A percentile compares a stretch with the other conserved stretches of the same genome.
phyloP scores from a whole-genome alignment of 2,329 filamentous ascomycete genomes.

The Penicillium sumatraense region DNA sequence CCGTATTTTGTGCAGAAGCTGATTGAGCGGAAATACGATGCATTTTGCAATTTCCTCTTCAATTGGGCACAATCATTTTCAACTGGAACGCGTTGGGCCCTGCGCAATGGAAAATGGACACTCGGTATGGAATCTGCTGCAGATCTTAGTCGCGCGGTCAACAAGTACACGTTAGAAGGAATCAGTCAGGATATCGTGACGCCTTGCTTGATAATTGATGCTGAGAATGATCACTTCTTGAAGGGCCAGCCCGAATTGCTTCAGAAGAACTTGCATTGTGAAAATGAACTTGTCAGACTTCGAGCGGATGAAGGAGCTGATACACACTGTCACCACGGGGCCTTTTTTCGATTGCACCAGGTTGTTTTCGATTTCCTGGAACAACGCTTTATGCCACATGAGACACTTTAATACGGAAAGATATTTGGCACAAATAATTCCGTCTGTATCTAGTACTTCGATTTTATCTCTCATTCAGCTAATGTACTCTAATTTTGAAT shows the following conservation, averaged over 20 bases:
- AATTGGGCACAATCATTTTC: conserved; percentile 5
- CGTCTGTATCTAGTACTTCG: too few species aligned
- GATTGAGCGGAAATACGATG: conserved; percentile 6
- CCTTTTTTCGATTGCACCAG: conserved; percentile 6
- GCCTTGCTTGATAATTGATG: conserved; percentile 9
- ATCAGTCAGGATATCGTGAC: conserved; percentile 9
- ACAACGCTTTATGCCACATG: neutral
- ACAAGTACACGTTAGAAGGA: conserved; percentile 11
- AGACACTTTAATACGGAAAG: too few species aligned
- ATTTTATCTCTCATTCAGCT: too few species aligned
- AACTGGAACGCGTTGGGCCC: conserved; percentile 15
- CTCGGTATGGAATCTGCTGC: conserved; percentile 7
- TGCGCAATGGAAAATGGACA: conserved; percentile 17
- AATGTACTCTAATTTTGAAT: too few species aligned
- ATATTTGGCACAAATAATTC: too few species aligned
- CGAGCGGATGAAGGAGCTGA: conserved; percentile 3
- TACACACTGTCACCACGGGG: conserved; percentile 7
- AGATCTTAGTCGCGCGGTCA: conserved; percentile 1
- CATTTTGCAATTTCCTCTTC: conserved; percentile 4
- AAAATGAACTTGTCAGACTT: conserved; percentile 7
- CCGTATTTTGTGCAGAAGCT: conserved; percentile 11
- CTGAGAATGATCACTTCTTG: conserved; percentile 13
- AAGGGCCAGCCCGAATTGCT: conserved; percentile 10
- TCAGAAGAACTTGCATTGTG: neutral
- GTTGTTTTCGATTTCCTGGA: conserved; percentile 5